Percentiles rank a stretch among this genome's conserved stretches.
Evolutionary conservation across 2,329 filamentous ascomycete species (phyloP).

Genomic region (Periconia sp.): DNA sequence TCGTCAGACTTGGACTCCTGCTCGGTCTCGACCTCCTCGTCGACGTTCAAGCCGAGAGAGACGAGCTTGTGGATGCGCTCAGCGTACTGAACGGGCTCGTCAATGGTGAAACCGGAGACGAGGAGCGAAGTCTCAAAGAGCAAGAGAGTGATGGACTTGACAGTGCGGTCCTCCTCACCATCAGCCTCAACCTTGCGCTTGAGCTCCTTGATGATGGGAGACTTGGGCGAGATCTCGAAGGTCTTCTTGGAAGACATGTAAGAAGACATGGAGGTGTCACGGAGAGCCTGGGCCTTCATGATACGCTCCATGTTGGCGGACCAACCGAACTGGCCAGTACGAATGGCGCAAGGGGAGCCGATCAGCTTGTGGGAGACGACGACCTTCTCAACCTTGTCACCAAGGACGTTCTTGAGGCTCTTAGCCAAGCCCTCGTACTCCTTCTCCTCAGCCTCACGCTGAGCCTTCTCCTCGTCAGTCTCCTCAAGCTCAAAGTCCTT

Average conservation of each 20-base stretch:
- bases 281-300: conserved; percentile 99
- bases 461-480: conserved; percentile 98
- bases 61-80: conserved; percentile 99
- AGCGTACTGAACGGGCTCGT: conserved; percentile 95
- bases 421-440: conserved; percentile 94
- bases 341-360: conserved; percentile 94
- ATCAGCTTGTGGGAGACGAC: conserved; percentile 98
- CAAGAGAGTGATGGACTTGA: conserved; percentile 98
- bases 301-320: conserved; percentile 99
- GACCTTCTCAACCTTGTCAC: conserved; percentile 99
- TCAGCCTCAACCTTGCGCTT: conserved; percentile 99
- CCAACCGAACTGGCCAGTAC: conserved; percentile 99
- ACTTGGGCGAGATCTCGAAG: conserved; percentile 99
- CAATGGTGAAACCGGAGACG: conserved; percentile 98
- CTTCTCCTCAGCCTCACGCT: conserved; percentile 96
- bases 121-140: conserved; percentile 98
- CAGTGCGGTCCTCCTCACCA: conserved; percentile 96
- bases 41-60: conserved; percentile 94
- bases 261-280: conserved; percentile 98
- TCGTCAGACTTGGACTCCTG: conserved; percentile 61
- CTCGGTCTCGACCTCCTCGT: conserved; percentile 80
- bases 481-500: conserved; percentile 99
- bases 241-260: conserved; percentile 99
- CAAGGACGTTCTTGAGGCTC: conserved; percentile 97
- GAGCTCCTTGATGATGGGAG: conserved; percentile 95